Conservation (phyloP, 176 grass and related monocot genomes). For the Chrysopogon serrulatus region DNA sequence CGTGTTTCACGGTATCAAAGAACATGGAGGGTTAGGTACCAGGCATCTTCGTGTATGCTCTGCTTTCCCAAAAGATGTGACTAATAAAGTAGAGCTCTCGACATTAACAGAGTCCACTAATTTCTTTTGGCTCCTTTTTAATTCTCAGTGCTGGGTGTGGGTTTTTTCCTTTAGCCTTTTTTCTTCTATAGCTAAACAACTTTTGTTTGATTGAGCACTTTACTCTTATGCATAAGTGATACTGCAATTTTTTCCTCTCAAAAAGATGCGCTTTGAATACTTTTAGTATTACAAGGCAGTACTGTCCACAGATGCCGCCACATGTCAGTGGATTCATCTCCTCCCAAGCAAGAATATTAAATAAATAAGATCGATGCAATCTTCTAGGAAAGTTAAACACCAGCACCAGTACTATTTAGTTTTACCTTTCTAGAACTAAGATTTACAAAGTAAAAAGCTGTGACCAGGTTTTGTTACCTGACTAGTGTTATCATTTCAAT, state of each 20-base stretch:
- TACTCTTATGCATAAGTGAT: neutral
- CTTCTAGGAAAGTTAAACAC: conserved; percentile 13
- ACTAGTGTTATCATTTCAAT: neutral
- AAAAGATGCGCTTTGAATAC: conserved; percentile 11
- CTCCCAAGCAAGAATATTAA: neutral
- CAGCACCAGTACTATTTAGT: neutral
- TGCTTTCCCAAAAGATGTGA: conserved; percentile 46
- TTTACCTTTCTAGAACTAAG: conserved; percentile 10
- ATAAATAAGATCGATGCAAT: neutral
- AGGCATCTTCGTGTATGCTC: conserved; percentile 30
- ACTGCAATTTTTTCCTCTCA: conserved; percentile 10
- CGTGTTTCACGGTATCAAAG: conserved; percentile 20
- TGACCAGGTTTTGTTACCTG: neutral
- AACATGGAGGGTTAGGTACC: conserved; percentile 42
- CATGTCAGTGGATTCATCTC: neutral
- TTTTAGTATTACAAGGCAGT: conserved; percentile 28
- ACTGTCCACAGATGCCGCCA: neutral
- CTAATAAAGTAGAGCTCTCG: conserved; percentile 30
- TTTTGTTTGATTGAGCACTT: conserved; percentile 29
- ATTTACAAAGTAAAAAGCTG: neutral
- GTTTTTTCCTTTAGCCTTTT: conserved; percentile 35
- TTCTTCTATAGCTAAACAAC: conserved; percentile 23
- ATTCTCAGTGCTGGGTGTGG: conserved; percentile 10
- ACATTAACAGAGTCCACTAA: conserved; percentile 6
- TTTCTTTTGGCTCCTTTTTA: conserved; percentile 21